Evolutionary conservation across 345 rosid genomes (phyloP), one percentile per base, ranked within the genome.

Genomic region (Eucalyptus regnans): DNA sequence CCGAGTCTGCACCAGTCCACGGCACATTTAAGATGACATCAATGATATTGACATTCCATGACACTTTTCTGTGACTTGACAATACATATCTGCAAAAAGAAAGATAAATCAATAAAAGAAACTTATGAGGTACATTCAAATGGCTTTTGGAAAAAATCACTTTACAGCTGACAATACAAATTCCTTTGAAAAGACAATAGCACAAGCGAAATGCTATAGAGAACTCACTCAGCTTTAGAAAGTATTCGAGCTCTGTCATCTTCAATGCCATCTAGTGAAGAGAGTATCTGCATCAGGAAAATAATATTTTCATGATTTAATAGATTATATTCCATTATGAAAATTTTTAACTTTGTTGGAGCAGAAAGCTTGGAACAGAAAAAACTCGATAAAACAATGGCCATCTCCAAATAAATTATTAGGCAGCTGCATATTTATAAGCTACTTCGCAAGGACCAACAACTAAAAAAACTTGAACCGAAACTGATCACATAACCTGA

Each of bases 241-340:
- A 90, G 90, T 87, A 97, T 71, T 88, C 99, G 96, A 37, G 95
- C 93, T 89, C 91, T 93, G 68, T 89, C 91, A 91, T 94, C 94
- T 89, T 92, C 92, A 88, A 97, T 94, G 91, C 96, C 96, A 93
- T 95, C 93, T 37, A 96, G 92, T 11, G 98, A 96, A 80, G 92
- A 93, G 89, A 97, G 90, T 81, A 96, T 96, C 99, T 97, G 94
- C 91, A 92, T 50, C 8, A 86, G 76, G 51, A 90, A n/a, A 81
- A 27, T 76, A 91, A 89, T 52, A 71, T 31, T 54, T 58, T 33
- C 44, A 31, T 68, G 83, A 22, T 41, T 76, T 41, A 41, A 2
- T n/a, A n/a, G 20, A 76, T 71, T 37, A 22, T 43, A 37, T 76
- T 76, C 83, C 3, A 23, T 76, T 20, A 76, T 41, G 48, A 76